phyloP scores from a whole-genome alignment of 2,329 filamentous ascomycete genomes.

The Diaporthe vaccinii region DNA sequence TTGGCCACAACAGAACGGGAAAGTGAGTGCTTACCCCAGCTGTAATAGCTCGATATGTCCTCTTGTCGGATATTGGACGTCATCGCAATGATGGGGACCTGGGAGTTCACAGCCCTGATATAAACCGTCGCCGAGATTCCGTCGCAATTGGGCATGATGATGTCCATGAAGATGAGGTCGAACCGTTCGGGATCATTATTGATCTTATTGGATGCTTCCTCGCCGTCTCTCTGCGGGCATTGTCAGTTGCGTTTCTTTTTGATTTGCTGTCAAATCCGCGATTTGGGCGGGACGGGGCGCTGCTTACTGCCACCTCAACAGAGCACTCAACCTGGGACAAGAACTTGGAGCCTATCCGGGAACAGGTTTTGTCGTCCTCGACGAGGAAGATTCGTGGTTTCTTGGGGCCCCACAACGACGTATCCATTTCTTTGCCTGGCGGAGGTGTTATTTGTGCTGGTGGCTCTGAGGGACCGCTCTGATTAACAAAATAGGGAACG shows the following conservation, averaged over 20 bases:
- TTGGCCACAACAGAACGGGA: conserved; percentile 32
- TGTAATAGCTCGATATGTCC: conserved; percentile 97
- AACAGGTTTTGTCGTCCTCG: conserved; percentile 81
- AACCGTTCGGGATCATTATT: conserved; percentile 65
- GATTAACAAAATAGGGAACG: conserved; percentile 85
- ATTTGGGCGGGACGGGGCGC: too few relatives aligned
- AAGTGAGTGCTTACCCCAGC: conserved; percentile 78
- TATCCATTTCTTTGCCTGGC: conserved; percentile 51
- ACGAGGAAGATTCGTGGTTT: conserved; percentile 90
- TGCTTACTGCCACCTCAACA: conserved; percentile 75
- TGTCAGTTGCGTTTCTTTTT: conserved; percentile 27
- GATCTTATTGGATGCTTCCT: conserved; percentile 92
- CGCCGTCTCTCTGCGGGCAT: conserved; percentile 78
- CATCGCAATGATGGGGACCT: conserved; percentile 95
- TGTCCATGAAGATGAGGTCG: conserved; percentile 87
- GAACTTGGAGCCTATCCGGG: conserved; percentile 77
- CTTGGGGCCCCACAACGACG: conserved; percentile 69
- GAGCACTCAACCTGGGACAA: conserved; percentile 74
- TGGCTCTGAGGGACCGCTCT: conserved; percentile 68
- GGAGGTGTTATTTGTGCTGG: conserved; percentile 55
- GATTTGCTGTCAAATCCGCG: neutral
- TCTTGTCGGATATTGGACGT: conserved; percentile 98
- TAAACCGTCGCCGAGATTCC: conserved; percentile 95
- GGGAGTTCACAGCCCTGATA: conserved; percentile 87
- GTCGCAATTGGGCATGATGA: conserved; percentile 97